phyloP scores from a whole-genome alignment of 371 early-diverging fungal species.

The Mortierella sp. region DNA sequence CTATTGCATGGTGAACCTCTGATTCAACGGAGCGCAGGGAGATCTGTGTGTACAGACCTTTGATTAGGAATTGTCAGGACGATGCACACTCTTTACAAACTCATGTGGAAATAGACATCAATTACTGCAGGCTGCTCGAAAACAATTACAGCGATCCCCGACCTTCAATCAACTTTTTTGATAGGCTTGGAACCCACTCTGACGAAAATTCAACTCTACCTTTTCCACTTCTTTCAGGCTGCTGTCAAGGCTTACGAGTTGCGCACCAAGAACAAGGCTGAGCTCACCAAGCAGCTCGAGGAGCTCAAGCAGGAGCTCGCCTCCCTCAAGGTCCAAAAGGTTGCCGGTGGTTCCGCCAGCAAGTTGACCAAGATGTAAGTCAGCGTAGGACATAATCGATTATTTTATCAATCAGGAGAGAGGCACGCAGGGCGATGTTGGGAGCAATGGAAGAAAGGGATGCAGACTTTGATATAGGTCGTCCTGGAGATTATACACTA shows the following conservation, averaged over 20 bases:
- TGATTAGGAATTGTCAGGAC: not conserved
- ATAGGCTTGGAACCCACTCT: not conserved
- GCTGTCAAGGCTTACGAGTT: slow-evolving; percentile 92
- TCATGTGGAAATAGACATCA: slow-evolving; percentile 17
- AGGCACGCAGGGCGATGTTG: not conserved
- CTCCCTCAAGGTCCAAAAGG: slow-evolving; percentile 92
- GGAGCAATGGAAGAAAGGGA: not conserved
- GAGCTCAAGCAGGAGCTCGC: slow-evolving; percentile 94
- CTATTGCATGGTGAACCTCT: slow-evolving; percentile 17
- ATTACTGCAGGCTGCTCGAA: not conserved
- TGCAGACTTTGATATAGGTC: too few species aligned
- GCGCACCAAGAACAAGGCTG: slow-evolving; percentile 90
- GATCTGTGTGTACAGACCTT: not conserved
- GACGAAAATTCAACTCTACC: not conserved
- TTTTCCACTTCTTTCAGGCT: slow-evolving; percentile 58
- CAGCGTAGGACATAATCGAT: not conserved
- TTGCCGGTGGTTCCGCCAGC: slow-evolving; percentile 77
- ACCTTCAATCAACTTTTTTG: not conserved
- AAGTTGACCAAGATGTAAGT: slow-evolving; percentile 87
- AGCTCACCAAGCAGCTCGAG: slow-evolving; percentile 89
- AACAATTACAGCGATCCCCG: not conserved
- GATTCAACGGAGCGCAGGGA: slow-evolving; percentile 4
- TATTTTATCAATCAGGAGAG: not conserved
- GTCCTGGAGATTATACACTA: too few species aligned
- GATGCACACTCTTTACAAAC: not conserved